Evolutionary conservation across 2,329 filamentous ascomycete genomes (phyloP).

Genomic region (Colletotrichum euphorbiae): DNA sequence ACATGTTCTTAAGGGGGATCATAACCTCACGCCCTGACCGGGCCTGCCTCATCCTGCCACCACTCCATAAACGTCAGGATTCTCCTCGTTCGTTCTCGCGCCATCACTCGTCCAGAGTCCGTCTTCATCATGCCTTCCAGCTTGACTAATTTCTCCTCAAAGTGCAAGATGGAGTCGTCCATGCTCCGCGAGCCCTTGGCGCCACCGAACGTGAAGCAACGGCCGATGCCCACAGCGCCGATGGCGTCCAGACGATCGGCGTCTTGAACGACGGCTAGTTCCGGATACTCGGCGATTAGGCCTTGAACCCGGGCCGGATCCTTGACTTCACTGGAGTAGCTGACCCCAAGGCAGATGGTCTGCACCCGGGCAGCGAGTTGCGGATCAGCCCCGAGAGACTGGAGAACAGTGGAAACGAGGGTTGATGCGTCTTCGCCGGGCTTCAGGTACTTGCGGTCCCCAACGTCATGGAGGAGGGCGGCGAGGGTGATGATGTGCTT

Average conservation of each 20-base stretch:
- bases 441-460: constrained; percentile 83
- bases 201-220: constrained; percentile 82
- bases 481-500: constrained; percentile 72
- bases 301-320: constrained; percentile 69
- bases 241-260: constrained; percentile 93
- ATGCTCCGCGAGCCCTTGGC: constrained; percentile 66
- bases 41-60: constrained; percentile 65
- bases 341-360: constrained; percentile 79
- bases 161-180: constrained; percentile 77
- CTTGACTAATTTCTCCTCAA: constrained; percentile 78
- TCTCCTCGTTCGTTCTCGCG: constrained; percentile 64
- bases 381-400: constrained; percentile 65
- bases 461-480: constrained; percentile 87
- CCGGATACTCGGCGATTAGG: constrained; percentile 75
- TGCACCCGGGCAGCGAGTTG: constrained; percentile 76
- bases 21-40: constrained; percentile 12
- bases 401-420: constrained; percentile 66
- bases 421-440: constrained; percentile 68
- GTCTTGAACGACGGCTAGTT: constrained; percentile 89
- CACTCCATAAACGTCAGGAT: constrained; percentile 65
- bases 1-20: neutral
- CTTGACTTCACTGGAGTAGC: constrained; percentile 79
- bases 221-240: constrained; percentile 84
- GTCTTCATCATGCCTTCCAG: constrained; percentile 76
- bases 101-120: constrained; percentile 63